Conservation (phyloP, 306 rosid genomes). For the Vigna unguiculata region DNA sequence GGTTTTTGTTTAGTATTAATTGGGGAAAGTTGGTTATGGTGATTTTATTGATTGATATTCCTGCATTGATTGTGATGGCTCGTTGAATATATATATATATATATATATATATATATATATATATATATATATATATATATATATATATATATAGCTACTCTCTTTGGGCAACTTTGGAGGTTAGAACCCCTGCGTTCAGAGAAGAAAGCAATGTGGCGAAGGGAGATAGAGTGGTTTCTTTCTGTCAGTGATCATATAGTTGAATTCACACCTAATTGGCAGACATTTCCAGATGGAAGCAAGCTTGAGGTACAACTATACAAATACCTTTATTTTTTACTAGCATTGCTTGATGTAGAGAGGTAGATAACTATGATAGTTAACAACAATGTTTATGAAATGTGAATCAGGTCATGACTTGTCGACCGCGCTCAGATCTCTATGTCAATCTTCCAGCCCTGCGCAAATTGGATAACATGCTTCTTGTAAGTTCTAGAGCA, state of each 20-base stretch:
- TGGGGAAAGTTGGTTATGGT: conserved; percentile 2
- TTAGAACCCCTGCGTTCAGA: conserved; percentile 68
- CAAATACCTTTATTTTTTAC: not conserved
- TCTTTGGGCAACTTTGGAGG: conserved; percentile 93
- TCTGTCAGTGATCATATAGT: conserved; percentile 89
- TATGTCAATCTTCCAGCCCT: conserved; percentile 94
- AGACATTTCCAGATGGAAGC: conserved; percentile 86
- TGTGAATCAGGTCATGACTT: conserved; percentile 82
- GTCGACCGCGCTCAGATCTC: conserved; percentile 91
- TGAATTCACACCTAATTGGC: conserved; percentile 81
- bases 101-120: too few relatives aligned
- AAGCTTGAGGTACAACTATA: conserved; percentile 71
- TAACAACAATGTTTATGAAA: conserved; percentile 28
- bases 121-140: too few relatives aligned
- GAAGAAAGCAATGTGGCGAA: conserved; percentile 85
- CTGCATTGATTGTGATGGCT: conserved; percentile 19
- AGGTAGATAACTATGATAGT: not conserved
- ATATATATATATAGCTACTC: conserved; percentile 75
- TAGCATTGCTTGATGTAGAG: not conserved
- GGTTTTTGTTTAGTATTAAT: conserved; percentile 9
- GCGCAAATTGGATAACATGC: conserved; percentile 95
- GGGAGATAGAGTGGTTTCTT: conserved; percentile 90
- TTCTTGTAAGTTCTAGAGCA: conserved; percentile 74
- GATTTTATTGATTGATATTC: not conserved
- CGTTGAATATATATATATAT: too few relatives aligned